Evolutionary conservation across 1,284 basidiomycete genomes (phyloP).

Genomic region (Exobasidium rhododendri): DNA sequence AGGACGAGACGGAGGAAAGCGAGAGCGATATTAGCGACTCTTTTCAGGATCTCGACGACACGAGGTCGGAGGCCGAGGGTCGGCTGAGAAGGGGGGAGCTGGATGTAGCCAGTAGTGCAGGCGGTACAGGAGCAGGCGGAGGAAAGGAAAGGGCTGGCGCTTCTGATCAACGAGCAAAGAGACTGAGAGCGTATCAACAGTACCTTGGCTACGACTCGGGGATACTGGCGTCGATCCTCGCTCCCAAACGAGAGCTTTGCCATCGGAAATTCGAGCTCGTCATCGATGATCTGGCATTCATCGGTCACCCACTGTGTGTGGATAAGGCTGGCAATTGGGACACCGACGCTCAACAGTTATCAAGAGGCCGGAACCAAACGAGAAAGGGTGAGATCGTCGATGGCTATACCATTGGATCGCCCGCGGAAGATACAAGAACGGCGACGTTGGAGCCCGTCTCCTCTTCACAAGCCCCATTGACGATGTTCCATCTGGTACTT

Average conservation of each 20-base stretch:
- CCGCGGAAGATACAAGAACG: not conserved
- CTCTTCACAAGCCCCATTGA: conserved; percentile 13
- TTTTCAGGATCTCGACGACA: not conserved
- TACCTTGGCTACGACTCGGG: conserved; percentile 76
- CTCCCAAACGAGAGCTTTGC: conserved; percentile 73
- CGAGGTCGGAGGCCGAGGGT: not conserved
- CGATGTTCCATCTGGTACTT: conserved; percentile 49
- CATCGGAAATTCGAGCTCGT: conserved; percentile 91
- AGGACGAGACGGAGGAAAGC: conserved; percentile 1
- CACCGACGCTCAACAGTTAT: not conserved
- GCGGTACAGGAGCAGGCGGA: not conserved
- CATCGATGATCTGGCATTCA: conserved; percentile 87
- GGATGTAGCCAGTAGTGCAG: conserved; percentile 8
- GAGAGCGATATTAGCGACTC: not conserved
- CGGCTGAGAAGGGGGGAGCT: not conserved
- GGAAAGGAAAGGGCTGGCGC: not conserved
- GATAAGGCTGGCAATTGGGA: conserved; percentile 56
- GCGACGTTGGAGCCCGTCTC: not conserved
- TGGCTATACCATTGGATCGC: conserved; percentile 1
- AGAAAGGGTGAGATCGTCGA: not conserved
- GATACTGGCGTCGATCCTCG: conserved; percentile 76
- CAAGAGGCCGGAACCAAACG: conserved; percentile 6
- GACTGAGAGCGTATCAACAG: conserved; percentile 5
- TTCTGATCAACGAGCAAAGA: not conserved
- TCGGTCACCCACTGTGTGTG: conserved; percentile 87